These are phyloP conservation scores for Dryas octopetala DNA, from an alignment of 306 rosid species.

Conservation along the genomic window DNA sequence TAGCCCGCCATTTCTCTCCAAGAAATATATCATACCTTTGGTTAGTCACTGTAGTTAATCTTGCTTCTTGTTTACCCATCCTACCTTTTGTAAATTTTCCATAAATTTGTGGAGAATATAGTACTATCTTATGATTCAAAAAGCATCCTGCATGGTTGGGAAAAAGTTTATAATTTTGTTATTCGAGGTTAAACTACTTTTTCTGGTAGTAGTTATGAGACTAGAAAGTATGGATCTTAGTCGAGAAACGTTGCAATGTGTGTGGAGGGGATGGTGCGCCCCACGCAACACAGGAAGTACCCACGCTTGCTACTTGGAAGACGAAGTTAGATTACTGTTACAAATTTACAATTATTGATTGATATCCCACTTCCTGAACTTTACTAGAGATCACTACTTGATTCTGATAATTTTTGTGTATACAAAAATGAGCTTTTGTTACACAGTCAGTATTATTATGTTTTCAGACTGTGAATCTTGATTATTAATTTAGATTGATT, in stretches of 20 bases:
- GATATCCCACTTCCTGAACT: not conserved
- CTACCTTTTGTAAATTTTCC: not conserved
- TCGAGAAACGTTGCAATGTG: conserved; percentile 2
- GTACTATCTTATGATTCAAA: not conserved
- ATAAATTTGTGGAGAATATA: not conserved
- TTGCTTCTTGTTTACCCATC: conserved; percentile 3
- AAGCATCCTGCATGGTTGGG: conserved; percentile 3
- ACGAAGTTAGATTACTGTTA: not conserved
- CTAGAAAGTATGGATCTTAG: not conserved
- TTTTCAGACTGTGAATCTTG: no score
- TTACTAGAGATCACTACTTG: not conserved
- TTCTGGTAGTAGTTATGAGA: conserved; percentile 3
- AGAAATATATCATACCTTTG: not conserved
- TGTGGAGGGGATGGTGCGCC: not conserved
- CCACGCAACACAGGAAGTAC: not conserved
- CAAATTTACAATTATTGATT: not conserved
- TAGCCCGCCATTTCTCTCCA: not conserved
- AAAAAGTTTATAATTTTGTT: not conserved
- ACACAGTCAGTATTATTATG: no score
- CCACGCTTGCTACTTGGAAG: not conserved
- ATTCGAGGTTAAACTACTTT: not conserved
- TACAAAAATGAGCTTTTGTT: no score
- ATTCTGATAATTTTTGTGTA: no score
- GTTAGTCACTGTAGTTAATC: conserved; percentile 1
- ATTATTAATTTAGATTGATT: no score